phyloP scores from a whole-genome alignment of 768 basidiomycete species.

The Podaxis sp. region DNA sequence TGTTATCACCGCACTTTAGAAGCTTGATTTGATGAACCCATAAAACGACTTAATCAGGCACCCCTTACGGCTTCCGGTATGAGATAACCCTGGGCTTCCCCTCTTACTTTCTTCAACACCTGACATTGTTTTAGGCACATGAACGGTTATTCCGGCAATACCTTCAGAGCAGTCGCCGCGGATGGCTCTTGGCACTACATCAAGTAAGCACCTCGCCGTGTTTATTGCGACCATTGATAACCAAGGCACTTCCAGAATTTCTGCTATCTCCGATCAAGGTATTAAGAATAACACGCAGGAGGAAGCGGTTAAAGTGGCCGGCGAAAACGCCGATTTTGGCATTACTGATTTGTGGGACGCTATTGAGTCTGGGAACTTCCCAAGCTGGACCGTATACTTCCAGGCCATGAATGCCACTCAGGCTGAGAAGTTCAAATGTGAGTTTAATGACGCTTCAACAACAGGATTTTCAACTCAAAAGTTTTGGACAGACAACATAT shows the following conservation, averaged over 20 bases:
- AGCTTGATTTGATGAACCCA: neutral
- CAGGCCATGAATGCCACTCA: slow-evolving; percentile 49
- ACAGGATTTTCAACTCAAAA: neutral
- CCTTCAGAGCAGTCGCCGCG: slow-evolving; percentile 27
- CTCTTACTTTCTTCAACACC: slow-evolving; percentile 11
- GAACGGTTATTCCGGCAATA: slow-evolving; percentile 17
- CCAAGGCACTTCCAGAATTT: slow-evolving; percentile 29
- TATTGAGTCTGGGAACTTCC: slow-evolving; percentile 48
- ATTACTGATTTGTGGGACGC: slow-evolving; percentile 51
- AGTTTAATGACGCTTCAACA: slow-evolving; percentile 5
- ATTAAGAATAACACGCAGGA: slow-evolving; percentile 30
- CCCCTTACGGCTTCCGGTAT: slow-evolving; percentile 4
- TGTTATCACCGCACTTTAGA: neutral
- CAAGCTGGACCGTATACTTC: slow-evolving; percentile 54
- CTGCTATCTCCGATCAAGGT: slow-evolving; percentile 14
- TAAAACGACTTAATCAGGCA: neutral
- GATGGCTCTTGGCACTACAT: slow-evolving; percentile 51
- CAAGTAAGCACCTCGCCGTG: slow-evolving; percentile 28
- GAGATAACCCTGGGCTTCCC: neutral
- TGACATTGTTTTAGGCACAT: slow-evolving; percentile 15
- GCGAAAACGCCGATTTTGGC: slow-evolving; percentile 47
- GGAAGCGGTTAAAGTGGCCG: slow-evolving; percentile 30
- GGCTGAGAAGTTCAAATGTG: slow-evolving; percentile 41
- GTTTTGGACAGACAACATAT: slow-evolving; percentile 37
- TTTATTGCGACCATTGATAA: neutral